Conservation (phyloP, 2,329 filamentous ascomycete genomes). For the Aspergillus sojae region DNA sequence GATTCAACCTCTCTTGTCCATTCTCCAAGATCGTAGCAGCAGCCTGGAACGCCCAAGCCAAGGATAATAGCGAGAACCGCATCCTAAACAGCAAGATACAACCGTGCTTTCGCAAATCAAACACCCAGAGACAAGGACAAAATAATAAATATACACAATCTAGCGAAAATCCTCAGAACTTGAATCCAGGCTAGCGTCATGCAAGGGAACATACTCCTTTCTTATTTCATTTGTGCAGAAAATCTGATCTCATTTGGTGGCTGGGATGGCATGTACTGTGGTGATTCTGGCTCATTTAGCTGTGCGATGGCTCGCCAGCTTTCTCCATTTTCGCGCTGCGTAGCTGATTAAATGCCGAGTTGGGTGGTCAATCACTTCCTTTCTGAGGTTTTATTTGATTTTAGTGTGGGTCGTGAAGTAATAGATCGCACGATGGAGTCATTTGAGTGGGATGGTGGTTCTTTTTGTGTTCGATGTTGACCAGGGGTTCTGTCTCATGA, state of each 20-base stretch:
- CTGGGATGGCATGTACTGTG: neutral
- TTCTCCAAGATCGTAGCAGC: constrained; percentile 46
- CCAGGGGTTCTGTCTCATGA: neutral
- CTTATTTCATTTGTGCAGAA: neutral
- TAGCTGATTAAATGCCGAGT: neutral
- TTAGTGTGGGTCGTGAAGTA: neutral
- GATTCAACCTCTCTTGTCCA: constrained; percentile 40
- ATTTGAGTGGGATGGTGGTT: too few species aligned
- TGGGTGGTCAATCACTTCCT: neutral
- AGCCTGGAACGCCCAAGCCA: constrained; percentile 16
- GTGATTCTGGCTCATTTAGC: neutral
- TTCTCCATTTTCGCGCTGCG: neutral
- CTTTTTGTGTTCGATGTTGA: neutral
- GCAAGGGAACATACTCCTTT: neutral
- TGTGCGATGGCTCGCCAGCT: neutral
- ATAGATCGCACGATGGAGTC: neutral
- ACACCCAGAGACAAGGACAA: neutral
- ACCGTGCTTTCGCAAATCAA: too few species aligned
- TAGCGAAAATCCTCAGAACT: neutral
- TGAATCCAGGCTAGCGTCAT: neutral
- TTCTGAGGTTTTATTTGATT: neutral
- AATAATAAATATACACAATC: neutral
- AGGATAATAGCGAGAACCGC: neutral
- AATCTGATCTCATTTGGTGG: neutral
- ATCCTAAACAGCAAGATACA: neutral